These are phyloP conservation scores for Colletotrichum incanum DNA, from an alignment of 2,329 filamentous ascomycete species.

Conservation along the genomic window DNA sequence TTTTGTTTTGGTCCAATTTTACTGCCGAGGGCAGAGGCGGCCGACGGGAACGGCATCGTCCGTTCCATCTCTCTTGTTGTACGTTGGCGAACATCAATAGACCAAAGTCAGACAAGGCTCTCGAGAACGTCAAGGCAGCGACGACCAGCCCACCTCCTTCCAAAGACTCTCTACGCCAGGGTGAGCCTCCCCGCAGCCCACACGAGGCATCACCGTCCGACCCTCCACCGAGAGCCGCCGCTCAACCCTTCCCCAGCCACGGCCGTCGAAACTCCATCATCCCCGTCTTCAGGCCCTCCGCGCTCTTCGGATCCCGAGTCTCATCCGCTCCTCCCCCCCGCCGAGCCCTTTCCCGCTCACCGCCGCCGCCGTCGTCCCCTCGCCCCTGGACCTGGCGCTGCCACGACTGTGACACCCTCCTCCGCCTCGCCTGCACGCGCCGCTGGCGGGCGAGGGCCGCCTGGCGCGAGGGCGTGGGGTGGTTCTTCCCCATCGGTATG, in stretches of 20 bases:
- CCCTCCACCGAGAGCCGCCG: background rate
- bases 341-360: background rate
- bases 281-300: background rate
- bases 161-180: background rate
- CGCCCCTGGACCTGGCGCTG: slow-evolving; percentile 54
- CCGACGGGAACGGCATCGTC: background rate
- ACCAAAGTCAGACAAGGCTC: background rate
- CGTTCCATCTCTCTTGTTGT: background rate
- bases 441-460: slow-evolving; percentile 51
- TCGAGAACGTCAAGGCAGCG: background rate
- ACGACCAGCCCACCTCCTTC: background rate
- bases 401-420: slow-evolving; percentile 49
- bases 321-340: background rate
- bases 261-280: background rate
- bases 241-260: background rate
- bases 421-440: slow-evolving; percentile 52
- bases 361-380: slow-evolving; percentile 10
- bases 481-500: background rate
- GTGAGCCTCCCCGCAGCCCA: background rate
- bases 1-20: background rate
- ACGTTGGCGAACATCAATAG: background rate
- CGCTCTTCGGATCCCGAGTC: background rate
- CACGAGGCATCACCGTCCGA: background rate
- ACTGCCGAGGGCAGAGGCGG: background rate
- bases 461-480: slow-evolving; percentile 49